phyloP scores from a whole-genome alignment of 495 filamentous ascomycete genomes.

The Neurospora tetraspora region DNA sequence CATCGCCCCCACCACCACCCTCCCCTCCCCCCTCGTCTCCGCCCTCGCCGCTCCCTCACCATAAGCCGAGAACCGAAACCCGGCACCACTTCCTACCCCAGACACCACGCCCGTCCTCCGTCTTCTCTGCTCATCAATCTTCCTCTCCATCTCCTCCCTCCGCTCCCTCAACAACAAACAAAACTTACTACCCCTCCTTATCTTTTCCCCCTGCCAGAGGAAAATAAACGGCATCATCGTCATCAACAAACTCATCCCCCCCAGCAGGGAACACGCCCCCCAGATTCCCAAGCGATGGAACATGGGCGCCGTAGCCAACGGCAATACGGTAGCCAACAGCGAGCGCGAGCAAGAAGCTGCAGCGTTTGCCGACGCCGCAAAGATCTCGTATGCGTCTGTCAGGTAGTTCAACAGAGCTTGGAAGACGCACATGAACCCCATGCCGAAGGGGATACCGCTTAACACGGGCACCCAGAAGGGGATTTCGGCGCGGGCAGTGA shows the following conservation, averaged over 20 bases:
- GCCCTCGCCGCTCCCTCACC: not conserved
- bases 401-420: slow-evolving; percentile 61
- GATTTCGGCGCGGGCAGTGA: slow-evolving; percentile 45
- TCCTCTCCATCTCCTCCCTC: slow-evolving; percentile 27
- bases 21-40: not conserved
- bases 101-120: not conserved
- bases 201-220: slow-evolving; percentile 30
- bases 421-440: slow-evolving; percentile 45
- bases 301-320: slow-evolving; percentile 34
- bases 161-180: slow-evolving; percentile 26
- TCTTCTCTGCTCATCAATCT: slow-evolving; percentile 20
- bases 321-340: slow-evolving; percentile 52
- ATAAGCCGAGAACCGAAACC: not conserved
- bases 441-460: slow-evolving; percentile 57
- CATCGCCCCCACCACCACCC: not conserved
- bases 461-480: slow-evolving; percentile 56
- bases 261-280: slow-evolving; percentile 29
- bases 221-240: slow-evolving; percentile 31
- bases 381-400: slow-evolving; percentile 66
- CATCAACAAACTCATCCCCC: slow-evolving; percentile 28
- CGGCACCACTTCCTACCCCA: not conserved
- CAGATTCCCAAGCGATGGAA: slow-evolving; percentile 27
- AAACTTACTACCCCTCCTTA: slow-evolving; percentile 25
- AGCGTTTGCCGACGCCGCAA: slow-evolving; percentile 60
- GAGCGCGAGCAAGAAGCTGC: slow-evolving; percentile 51